Base-by-base conservation (phyloP, 331 rosid genomes). In the Pyracantha coccinea region DNA sequence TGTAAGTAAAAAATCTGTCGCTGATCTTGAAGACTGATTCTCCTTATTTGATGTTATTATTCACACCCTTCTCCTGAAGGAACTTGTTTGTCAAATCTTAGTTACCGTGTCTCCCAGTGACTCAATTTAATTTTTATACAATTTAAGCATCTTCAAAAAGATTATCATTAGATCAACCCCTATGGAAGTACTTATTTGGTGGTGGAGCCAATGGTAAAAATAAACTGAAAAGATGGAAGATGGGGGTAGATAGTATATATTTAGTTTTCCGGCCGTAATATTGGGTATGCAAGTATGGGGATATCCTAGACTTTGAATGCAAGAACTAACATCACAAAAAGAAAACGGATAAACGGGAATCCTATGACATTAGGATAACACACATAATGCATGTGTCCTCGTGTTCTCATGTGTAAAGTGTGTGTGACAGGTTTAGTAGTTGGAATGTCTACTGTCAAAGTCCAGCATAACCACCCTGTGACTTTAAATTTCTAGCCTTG, bases 1-100 rank as follows among this genome's bases (percentile, higher is more conserved):
- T 85, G 98, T 94, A 88, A 91, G 98, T 86, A 9, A 78, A 79
- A 76, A 78, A 75, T 20, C 63, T 66, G 9, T 50, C 0, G 0
- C 25, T 28, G 38, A 61, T 38, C n/a, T 57, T 47, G 20, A 38
- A 19, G 45, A 33, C 11, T 32, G 28, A 32, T 38, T 38, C 38
- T 27, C n/a, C 25, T 32, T 15, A 20, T 57, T 19, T 70, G 19
- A 17, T 25, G 8, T 8, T 23, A 1, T 52, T 16, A 38, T 38
- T 38, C 44, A 35, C 62, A 41, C 7, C 1, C 6, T 8, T 41
- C 16, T 61, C 20, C 1, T 11, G n/a, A 8, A 8, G 7, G 13
- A 25, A 16, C 6, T 10, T 31, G 60, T 25, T 73, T 66, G 11
- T 59, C 44, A 72, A 7, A 8, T 25, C 25, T 55, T 72, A 72